Evolutionary conservation across 2,329 filamentous ascomycete genomes (phyloP).

Genomic region (Sporothrix phasma): DNA sequence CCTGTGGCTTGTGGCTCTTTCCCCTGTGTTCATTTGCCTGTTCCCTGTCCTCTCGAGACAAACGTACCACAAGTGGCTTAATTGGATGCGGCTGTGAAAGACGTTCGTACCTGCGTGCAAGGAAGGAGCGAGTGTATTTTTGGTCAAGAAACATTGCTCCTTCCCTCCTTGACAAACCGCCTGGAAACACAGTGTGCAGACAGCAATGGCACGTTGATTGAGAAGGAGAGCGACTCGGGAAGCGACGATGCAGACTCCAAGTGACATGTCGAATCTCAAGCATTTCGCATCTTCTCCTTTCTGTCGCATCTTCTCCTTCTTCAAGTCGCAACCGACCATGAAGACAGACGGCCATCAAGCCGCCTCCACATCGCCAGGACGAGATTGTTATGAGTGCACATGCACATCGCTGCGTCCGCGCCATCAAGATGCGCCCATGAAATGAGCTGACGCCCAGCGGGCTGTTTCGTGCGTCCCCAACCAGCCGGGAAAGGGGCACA

Average conservation of each 20-base stretch:
- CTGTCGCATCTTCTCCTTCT: background rate
- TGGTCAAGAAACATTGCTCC: background rate
- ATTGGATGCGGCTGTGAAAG: background rate
- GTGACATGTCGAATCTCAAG: too few species aligned
- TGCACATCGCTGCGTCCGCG: too few species aligned
- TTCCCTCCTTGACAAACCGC: background rate
- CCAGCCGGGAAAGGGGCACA: background rate
- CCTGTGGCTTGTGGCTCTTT: background rate
- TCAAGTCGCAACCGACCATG: too few species aligned
- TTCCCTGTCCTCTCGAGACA: background rate
- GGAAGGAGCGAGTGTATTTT: background rate
- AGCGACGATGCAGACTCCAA: too few species aligned
- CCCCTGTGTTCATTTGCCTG: background rate
- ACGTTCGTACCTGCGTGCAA: conserved; percentile 5
- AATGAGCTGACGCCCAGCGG: background rate
- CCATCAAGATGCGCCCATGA: background rate
- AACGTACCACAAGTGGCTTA: background rate
- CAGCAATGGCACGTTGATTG: background rate
- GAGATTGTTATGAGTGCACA: background rate
- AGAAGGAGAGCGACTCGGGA: background rate
- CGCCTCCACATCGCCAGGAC: background rate
- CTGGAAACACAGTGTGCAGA: background rate
- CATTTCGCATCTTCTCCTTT: too few species aligned
- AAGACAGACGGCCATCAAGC: too few species aligned
- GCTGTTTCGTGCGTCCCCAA: background rate